Conservation (phyloP, 768 basidiomycete species). For the Leccinellum rugosiceps region DNA sequence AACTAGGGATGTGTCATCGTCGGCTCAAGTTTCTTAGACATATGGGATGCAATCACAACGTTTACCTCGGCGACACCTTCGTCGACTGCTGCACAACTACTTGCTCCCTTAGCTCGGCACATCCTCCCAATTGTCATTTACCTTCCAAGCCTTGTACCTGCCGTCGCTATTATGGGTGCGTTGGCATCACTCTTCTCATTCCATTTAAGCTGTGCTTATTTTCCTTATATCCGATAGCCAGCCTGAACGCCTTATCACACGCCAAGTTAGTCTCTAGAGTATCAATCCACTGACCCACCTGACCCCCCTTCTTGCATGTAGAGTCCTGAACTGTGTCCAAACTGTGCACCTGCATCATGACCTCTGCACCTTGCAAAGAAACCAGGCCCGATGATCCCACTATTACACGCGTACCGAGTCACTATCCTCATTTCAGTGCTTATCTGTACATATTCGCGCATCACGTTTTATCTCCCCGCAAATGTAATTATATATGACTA, state of each 20-base stretch:
- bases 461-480: constrained; percentile 1
- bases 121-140: constrained; percentile 45
- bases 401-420: not conserved
- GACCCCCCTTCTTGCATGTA: constrained; percentile 21
- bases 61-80: constrained; percentile 39
- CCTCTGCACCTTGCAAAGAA: too few relatives aligned
- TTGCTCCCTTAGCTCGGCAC: constrained; percentile 47
- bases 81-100: constrained; percentile 56
- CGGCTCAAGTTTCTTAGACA: constrained; percentile 51
- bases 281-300: constrained; percentile 13
- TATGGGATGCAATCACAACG: constrained; percentile 53
- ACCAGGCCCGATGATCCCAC: not conserved
- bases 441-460: constrained; percentile 14
- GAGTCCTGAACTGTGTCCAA: constrained; percentile 38
- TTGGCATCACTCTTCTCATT: not conserved
- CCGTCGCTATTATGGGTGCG: constrained; percentile 55
- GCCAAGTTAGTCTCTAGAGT: constrained; percentile 37
- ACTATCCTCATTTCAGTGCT: not conserved
- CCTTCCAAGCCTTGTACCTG: constrained; percentile 40
- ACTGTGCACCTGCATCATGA: constrained; percentile 29
- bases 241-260: constrained; percentile 48
- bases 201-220: not conserved
- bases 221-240: constrained; percentile 33
- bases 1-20: constrained; percentile 59
- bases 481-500: constrained; percentile 16